Evolutionary conservation across 2,329 filamentous ascomycete species (phyloP).

Genomic region (Fusarium lyarnte): DNA sequence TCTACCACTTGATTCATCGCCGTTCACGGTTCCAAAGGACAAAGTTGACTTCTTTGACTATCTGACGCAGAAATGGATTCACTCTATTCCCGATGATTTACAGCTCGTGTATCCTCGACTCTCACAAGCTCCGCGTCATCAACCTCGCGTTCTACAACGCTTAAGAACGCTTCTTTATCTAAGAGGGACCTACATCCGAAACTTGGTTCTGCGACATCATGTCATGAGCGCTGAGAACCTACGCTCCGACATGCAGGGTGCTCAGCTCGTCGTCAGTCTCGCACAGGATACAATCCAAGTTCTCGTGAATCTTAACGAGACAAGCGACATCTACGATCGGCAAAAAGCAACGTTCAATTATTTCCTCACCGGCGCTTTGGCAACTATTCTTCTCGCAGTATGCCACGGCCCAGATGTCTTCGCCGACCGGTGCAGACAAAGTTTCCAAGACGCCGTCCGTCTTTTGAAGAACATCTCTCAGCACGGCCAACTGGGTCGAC

Average conservation of each 20-base stretch:
- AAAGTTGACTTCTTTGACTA: conserved; percentile 13
- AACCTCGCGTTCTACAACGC: background rate
- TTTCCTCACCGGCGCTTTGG: background rate
- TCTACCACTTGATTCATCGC: background rate
- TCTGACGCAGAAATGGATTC: conserved; percentile 11
- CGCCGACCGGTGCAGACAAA: background rate
- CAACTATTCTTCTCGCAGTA: conserved; percentile 1
- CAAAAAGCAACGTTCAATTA: conserved; percentile 10
- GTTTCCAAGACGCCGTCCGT: background rate
- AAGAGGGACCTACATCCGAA: conserved; percentile 1
- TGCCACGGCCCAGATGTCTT: conserved; percentile 7
- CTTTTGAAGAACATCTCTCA: background rate
- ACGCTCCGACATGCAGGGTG: background rate
- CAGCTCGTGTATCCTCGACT: conserved; percentile 11
- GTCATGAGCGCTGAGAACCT: background rate
- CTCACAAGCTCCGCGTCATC: background rate
- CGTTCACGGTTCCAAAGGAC: background rate
- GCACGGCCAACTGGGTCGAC: background rate
- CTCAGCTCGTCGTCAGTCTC: background rate
- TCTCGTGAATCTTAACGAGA: conserved; percentile 1
- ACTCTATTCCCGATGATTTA: background rate
- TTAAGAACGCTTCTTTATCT: background rate
- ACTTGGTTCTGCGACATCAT: background rate
- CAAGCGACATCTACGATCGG: conserved; percentile 4
- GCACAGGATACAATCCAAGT: conserved; percentile 13